phyloP scores from a whole-genome alignment of 352 stramenopile genomes.

The Saprolegnia diclina region DNA sequence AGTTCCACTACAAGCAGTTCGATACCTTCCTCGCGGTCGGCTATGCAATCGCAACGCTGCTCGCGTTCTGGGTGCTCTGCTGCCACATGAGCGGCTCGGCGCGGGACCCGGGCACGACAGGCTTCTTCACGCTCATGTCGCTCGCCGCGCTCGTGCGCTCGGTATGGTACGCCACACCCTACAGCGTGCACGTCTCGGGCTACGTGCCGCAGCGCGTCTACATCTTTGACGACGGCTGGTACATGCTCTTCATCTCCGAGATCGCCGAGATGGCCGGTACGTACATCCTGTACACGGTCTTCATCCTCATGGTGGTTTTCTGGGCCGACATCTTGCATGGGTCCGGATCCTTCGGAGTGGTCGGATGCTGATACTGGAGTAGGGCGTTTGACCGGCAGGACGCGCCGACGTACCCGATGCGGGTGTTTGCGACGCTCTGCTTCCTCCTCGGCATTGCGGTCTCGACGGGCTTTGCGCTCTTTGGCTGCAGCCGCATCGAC shows the following conservation, averaged over 20 bases:
- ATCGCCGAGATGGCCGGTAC: slow-evolving; percentile 86
- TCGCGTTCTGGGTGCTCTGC: slow-evolving; percentile 71
- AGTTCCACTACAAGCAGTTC: slow-evolving; percentile 76
- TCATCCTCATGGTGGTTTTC: slow-evolving; percentile 96
- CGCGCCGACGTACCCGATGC: slow-evolving; percentile 68
- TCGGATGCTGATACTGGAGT: slow-evolving; percentile 48
- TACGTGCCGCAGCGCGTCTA: slow-evolving; percentile 49
- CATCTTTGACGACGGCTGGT: slow-evolving; percentile 61
- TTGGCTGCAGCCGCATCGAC: slow-evolving; percentile 75
- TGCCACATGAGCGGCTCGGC: slow-evolving; percentile 57
- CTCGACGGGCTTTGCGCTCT: slow-evolving; percentile 82
- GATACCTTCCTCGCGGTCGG: slow-evolving; percentile 67
- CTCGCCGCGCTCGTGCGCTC: slow-evolving; percentile 56
- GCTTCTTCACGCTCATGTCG: slow-evolving; percentile 75
- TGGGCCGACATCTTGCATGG: slow-evolving; percentile 97
- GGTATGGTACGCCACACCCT: slow-evolving; percentile 70
- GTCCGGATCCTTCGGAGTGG: slow-evolving; percentile 51
- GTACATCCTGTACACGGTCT: slow-evolving; percentile 94
- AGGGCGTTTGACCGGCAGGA: slow-evolving; percentile 34
- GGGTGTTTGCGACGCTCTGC: slow-evolving; percentile 75
- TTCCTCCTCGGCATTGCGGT: slow-evolving; percentile 48
- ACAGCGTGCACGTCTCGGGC: slow-evolving; percentile 61
- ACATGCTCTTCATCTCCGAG: slow-evolving; percentile 76
- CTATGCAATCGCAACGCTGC: slow-evolving; percentile 72
- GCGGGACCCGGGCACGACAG: slow-evolving; percentile 61